These are phyloP conservation scores for Gillenia trifoliata DNA, from an alignment of 306 rosid genomes.

Conservation along the genomic window DNA sequence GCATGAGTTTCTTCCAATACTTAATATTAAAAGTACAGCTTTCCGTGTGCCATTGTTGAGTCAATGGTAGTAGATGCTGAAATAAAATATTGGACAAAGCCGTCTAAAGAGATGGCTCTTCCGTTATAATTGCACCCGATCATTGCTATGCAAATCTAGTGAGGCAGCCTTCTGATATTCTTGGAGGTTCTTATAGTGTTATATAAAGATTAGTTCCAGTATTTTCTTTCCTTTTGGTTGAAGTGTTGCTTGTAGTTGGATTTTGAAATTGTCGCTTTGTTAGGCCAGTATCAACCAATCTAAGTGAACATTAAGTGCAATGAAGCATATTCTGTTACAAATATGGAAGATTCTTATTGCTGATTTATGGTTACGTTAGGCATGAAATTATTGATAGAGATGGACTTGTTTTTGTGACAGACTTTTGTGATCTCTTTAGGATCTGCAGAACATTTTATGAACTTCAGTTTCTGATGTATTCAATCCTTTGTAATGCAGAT, in stretches of 20 bases:
- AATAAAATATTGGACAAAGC: background rate
- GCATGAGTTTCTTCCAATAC: background rate
- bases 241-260: background rate
- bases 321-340: background rate
- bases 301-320: background rate
- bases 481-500: slow-evolving; percentile 51
- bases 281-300: background rate
- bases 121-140: background rate
- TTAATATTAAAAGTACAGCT: background rate
- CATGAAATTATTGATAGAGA: background rate
- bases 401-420: background rate
- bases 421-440: slow-evolving; percentile 3
- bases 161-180: background rate
- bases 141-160: background rate
- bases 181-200: background rate
- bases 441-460: slow-evolving; percentile 16
- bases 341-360: background rate
- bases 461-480: slow-evolving; percentile 25
- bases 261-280: background rate
- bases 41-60: background rate
- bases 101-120: background rate
- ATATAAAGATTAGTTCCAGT: background rate
- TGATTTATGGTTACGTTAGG: no score
- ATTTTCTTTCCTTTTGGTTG: background rate
- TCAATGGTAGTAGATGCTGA: background rate